These are phyloP conservation scores for Papiliotrema flavescens DNA, from an alignment of 1,284 basidiomycete genomes.

Conservation along the genomic window DNA sequence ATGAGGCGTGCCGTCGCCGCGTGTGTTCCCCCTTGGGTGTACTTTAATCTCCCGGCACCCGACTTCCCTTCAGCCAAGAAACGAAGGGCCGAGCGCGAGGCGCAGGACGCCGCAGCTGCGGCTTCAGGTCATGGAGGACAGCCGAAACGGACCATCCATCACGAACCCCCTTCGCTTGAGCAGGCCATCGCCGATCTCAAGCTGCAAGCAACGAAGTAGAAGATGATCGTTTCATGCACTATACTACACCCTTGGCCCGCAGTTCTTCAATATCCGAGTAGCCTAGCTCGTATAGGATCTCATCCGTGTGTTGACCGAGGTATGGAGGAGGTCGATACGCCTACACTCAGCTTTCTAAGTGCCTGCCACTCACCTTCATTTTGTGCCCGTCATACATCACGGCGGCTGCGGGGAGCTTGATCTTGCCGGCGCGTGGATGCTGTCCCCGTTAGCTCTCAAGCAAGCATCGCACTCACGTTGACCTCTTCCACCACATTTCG, in stretches of 20 bases:
- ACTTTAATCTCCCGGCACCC: conserved; percentile 46
- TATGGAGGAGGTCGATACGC: conserved; percentile 74
- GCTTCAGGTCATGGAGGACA: conserved; percentile 35
- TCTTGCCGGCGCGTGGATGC: conserved; percentile 73
- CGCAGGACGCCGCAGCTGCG: conserved; percentile 56
- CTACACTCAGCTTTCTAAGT: conserved; percentile 49
- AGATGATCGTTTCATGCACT: background rate
- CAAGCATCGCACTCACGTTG: conserved; percentile 50
- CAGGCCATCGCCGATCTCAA: conserved; percentile 33
- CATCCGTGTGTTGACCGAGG: conserved; percentile 74
- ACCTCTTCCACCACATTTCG: conserved; percentile 61
- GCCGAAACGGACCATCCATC: conserved; percentile 29
- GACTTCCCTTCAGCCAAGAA: conserved; percentile 54
- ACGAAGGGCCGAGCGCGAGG: conserved; percentile 50
- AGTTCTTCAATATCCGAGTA: conserved; percentile 62
- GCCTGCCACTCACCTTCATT: conserved; percentile 30
- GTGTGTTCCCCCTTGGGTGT: conserved; percentile 55
- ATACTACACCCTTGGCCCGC: conserved; percentile 52
- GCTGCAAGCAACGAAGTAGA: conserved; percentile 11
- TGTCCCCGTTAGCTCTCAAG: conserved; percentile 33
- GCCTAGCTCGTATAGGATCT: conserved; percentile 73
- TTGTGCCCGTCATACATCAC: conserved; percentile 82
- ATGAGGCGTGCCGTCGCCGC: conserved; percentile 93
- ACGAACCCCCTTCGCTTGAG: conserved; percentile 35
- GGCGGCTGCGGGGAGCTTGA: conserved; percentile 82